These are phyloP conservation scores for Gossypium raimondii DNA, from an alignment of 345 rosid species.

Conservation along the genomic window DNA sequence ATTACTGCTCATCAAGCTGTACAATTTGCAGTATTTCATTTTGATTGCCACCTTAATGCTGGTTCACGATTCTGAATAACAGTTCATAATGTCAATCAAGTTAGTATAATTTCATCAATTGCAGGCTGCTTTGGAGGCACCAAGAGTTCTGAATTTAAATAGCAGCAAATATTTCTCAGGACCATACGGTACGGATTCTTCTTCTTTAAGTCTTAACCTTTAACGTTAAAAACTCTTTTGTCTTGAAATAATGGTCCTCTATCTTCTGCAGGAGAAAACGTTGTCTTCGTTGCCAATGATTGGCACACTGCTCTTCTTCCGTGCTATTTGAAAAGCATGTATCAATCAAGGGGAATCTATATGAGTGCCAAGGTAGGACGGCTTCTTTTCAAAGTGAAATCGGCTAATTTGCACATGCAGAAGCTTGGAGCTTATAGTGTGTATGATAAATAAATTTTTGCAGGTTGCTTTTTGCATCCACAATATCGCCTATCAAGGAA, in stretches of 20 bases:
- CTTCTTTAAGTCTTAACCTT: neutral
- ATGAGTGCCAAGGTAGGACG: slow-evolving; percentile 62
- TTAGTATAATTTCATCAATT: slow-evolving; percentile 12
- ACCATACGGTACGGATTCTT: slow-evolving; percentile 58
- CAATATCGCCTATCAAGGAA: slow-evolving; percentile 93
- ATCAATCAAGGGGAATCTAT: slow-evolving; percentile 66
- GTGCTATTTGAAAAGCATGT: slow-evolving; percentile 71
- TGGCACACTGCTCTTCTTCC: slow-evolving; percentile 96
- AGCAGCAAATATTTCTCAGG: slow-evolving; percentile 66
- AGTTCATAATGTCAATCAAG: neutral
- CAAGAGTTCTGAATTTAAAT: slow-evolving; percentile 65
- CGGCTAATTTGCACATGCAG: neutral
- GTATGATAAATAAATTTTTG: slow-evolving; percentile 13
- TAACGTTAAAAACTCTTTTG: neutral
- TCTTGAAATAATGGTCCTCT: neutral
- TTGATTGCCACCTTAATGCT: neutral
- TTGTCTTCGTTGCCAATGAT: slow-evolving; percentile 77
- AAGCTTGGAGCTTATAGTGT: neutral
- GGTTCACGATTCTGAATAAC: neutral
- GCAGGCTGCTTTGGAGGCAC: slow-evolving; percentile 95
- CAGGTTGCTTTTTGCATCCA: slow-evolving; percentile 95
- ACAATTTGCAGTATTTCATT: neutral
- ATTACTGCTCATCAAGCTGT: neutral
- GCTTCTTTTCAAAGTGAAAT: neutral
- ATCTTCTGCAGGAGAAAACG: slow-evolving; percentile 68